Percentiles rank a stretch among this genome's conserved stretches.
These are phyloP conservation scores for Trichoderma guizhouense DNA, from an alignment of 2,329 filamentous ascomycete species.

Conservation along the genomic window DNA sequence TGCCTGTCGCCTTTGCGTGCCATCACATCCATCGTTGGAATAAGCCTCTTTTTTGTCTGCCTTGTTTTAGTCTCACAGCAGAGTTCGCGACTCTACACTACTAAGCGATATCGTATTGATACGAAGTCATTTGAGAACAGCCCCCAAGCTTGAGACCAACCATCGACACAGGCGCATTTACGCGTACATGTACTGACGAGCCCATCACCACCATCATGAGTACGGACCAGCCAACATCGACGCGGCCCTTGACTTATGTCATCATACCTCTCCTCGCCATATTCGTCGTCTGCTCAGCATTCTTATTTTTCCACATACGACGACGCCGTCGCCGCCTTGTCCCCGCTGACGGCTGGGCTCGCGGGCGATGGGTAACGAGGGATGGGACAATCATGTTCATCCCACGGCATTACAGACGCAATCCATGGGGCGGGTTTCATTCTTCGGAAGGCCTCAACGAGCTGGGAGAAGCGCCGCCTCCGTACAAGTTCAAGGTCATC, in stretches of 20 bases:
- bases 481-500: constrained; percentile 46
- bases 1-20: not conserved
- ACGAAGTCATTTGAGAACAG: not conserved
- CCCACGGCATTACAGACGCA: constrained; percentile 10
- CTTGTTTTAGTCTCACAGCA: not conserved
- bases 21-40: no score
- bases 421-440: constrained; percentile 25
- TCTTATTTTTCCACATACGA: constrained; percentile 43
- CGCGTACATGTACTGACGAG: not conserved
- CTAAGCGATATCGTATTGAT: not conserved
- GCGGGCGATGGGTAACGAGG: constrained; percentile 17
- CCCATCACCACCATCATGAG: constrained; percentile 7
- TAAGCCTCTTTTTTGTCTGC: not conserved
- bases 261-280: constrained; percentile 48
- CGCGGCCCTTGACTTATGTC: constrained; percentile 56
- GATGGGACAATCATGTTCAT: constrained; percentile 27
- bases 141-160: not conserved
- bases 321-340: constrained; percentile 28
- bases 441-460: constrained; percentile 59
- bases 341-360: constrained; percentile 20
- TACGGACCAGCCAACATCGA: constrained; percentile 32
- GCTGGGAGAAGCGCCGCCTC: constrained; percentile 61
- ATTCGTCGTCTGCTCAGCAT: constrained; percentile 37
- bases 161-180: not conserved
- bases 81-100: not conserved